Base-by-base conservation (phyloP, 805 yeast genomes). In the Candida hispaniensis region DNA sequence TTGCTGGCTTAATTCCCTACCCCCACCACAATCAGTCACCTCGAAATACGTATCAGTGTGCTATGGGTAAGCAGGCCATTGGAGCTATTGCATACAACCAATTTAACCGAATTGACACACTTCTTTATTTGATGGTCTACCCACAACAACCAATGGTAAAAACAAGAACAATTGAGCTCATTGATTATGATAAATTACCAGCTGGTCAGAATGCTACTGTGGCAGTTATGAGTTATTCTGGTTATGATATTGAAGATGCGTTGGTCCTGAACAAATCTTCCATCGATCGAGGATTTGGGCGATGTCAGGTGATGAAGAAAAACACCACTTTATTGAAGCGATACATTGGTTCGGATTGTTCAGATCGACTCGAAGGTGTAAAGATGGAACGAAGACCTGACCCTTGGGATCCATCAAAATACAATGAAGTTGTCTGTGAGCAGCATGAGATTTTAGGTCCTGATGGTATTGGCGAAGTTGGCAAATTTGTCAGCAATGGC, bases 141-240 rank as follows among this genome's bases (percentile, higher is more conserved):
- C 98, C 98, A 4, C 97, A 91, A 60, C 97, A 91, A 56, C 98
- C 98, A 0, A 82, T 91, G 97, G 98, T 91, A 16, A 91, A 91
- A 61, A 85, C 97, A 4, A 82, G 85, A 55, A 91, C 98, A 0
- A 91, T 91, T 47, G 98, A 91, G 60, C 66, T 91, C 43, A 88
- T 91, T 44, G 80, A 88, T 43, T 91, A 91, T 55, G 98, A 91
- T 59, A 86, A 91, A 55, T 65, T 91, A 25, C 98, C 98, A 3
- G 98, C 98, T 4, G 98, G 98, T 6, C 98, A 91, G 60, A 91
- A 91, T 56, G 98, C 98, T 7, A 81, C 94, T 1, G 98, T 91
- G 40, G 98, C 98, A 2, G 98, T 91, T 22, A 91, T 91, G 98
- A 83, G 95, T 6, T 91, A 91, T 52, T 88, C 97, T 0, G 98